Evolutionary conservation across 139 green algal species (phyloP), one percentile per base, ranked within the genome.

Genomic region (Chlamydomonas incerta): DNA sequence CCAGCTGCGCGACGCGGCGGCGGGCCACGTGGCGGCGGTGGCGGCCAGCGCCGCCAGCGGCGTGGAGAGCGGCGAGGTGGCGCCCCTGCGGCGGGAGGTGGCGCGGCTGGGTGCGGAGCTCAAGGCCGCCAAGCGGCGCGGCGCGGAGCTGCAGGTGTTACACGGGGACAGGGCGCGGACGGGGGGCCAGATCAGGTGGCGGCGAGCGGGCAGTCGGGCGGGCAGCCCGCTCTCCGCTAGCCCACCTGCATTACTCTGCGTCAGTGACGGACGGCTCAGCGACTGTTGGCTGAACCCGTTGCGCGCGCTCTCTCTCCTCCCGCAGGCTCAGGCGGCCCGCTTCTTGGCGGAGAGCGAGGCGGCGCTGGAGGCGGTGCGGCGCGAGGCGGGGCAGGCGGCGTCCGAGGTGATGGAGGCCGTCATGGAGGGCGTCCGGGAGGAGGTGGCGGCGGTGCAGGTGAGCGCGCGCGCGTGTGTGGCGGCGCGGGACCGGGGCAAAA

Each of bases 401-500:
- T 66, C 65, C 11, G 79, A 50, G 47, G 79, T 85, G 65, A 65
- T 85, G n/a, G 79, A 85, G 24, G 31, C 21, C 31, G 66, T 85
- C 17, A 75, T 85, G 65, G 65, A 31, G 46, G 66, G 79, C 5
- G 79, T 85, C 31, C 41, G 79, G 46, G 79, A 85, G 63, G 79
- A 85, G 79, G 79, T 85, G 47, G 46, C 47, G 46, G 47, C 65
- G 23, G 79, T 85, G 66, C 41, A 69, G 79, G 79, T 85, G 24
- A n/a, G n/a, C n/a, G n/a, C n/a, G n/a, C n/a, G n/a, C n/a, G n/a
- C n/a, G n/a, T n/a, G n/a, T n/a, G n/a, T n/a, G n/a, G n/a, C n/a
- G n/a, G n/a, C n/a, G n/a, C n/a, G n/a, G n/a, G n/a, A n/a, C n/a
- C n/a, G n/a, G n/a, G n/a, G n/a, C n/a, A n/a, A n/a, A n/a, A n/a